These are phyloP conservation scores for Glycyrrhiza uralensis DNA, from an alignment of 306 rosid genomes.

Conservation along the genomic window DNA sequence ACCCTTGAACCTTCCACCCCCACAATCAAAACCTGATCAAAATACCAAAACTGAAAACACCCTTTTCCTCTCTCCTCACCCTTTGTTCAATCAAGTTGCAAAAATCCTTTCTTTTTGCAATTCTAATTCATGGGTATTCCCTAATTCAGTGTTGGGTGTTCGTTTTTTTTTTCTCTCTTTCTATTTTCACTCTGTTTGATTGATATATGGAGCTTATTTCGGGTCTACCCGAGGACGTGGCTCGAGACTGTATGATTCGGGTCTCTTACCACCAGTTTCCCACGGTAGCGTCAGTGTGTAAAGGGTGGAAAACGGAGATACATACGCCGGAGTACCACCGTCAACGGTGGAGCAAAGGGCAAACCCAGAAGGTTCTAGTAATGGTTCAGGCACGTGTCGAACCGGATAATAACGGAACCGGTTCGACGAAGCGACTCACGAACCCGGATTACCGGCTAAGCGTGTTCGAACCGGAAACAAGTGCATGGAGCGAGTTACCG, in stretches of 20 bases:
- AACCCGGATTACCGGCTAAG: slow-evolving; percentile 47
- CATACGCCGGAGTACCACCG: slow-evolving; percentile 52
- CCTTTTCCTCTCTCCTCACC: neutral
- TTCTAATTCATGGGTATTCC: neutral
- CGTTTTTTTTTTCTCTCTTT: neutral
- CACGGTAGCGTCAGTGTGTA: slow-evolving; percentile 45
- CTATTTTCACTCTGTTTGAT: neutral
- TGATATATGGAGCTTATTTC: slow-evolving; percentile 57
- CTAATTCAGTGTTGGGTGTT: neutral
- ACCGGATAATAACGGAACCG: slow-evolving; percentile 8
- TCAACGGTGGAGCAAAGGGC: slow-evolving; percentile 37
- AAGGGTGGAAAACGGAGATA: slow-evolving; percentile 57
- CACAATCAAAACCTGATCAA: neutral
- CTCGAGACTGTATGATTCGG: slow-evolving; percentile 56
- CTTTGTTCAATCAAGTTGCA: neutral
- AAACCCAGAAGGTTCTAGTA: slow-evolving; percentile 36
- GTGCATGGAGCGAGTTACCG: slow-evolving; percentile 51
- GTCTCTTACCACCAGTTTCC: slow-evolving; percentile 48
- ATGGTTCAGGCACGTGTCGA: slow-evolving; percentile 51
- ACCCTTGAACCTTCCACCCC: neutral
- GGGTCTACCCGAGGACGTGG: slow-evolving; percentile 63
- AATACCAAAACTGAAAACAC: neutral
- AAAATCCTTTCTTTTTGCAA: neutral
- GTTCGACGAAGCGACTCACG: slow-evolving; percentile 17
- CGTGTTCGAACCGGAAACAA: slow-evolving; percentile 38